Percentiles rank a stretch among this genome's conserved stretches.
Conservation (phyloP, 2,329 filamentous ascomycete species). For the Aspergillus ustus region DNA sequence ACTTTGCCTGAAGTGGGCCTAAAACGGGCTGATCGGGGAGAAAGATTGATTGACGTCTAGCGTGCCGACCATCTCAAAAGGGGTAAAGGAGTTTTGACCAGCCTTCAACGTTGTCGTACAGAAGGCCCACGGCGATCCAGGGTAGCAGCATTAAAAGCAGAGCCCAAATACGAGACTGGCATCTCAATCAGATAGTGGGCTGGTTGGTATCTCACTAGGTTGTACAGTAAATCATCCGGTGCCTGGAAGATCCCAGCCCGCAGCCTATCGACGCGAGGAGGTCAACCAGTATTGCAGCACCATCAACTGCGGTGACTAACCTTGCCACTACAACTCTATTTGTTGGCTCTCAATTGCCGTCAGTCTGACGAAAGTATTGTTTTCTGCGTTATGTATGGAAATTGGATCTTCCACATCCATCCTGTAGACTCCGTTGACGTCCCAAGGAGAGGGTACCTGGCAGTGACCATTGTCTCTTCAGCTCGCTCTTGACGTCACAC, state of each 20-base stretch:
- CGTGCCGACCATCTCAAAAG: constrained; percentile 19
- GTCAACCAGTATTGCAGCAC: constrained; percentile 18
- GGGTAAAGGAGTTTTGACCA: constrained; percentile 6
- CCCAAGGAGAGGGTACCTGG: not conserved
- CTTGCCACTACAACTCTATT: constrained; percentile 16
- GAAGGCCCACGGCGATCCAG: not conserved
- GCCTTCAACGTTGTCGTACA: not conserved
- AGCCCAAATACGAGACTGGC: not conserved
- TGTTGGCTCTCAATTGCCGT: constrained; percentile 5
- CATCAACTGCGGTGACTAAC: constrained; percentile 10
- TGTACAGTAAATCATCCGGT: constrained; percentile 15
- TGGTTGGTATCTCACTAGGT: not conserved
- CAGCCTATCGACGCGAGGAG: constrained; percentile 21
- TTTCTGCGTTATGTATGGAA: not conserved
- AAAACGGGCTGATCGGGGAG: constrained; percentile 25
- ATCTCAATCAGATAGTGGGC: constrained; percentile 3
- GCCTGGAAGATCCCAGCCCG: constrained; percentile 11
- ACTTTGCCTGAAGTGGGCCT: constrained; percentile 24
- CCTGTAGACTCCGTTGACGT: not conserved
- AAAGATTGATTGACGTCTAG: constrained; percentile 26
- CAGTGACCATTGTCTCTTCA: not conserved
- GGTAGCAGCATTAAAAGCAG: not conserved
- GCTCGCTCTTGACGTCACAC: constrained; percentile 21
- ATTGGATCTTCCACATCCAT: not conserved
- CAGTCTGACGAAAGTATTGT: not conserved